Conservation (phyloP, 2,329 filamentous ascomycete species). For the Blastomyces parvus region DNA sequence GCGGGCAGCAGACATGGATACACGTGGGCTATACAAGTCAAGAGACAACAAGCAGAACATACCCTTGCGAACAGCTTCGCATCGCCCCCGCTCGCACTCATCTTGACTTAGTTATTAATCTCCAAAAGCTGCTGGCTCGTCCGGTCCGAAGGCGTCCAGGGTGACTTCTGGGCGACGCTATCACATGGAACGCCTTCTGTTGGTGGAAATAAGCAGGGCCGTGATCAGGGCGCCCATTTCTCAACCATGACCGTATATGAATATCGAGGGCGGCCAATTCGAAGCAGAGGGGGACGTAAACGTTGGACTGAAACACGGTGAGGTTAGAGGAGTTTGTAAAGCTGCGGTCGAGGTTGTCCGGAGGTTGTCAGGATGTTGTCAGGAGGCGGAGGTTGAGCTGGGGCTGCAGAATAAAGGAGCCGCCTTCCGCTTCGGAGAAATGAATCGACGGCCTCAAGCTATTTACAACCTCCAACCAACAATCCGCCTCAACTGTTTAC, state of each 20-base stretch:
- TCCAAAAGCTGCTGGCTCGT: constrained; percentile 11
- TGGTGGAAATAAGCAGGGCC: constrained; percentile 12
- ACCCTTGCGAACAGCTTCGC: constrained; percentile 99
- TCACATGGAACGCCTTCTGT: constrained; percentile 17
- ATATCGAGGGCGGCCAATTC: neutral
- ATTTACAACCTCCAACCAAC: neutral
- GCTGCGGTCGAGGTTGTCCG: neutral
- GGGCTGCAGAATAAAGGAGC: neutral
- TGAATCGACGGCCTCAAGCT: neutral
- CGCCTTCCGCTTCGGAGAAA: constrained; percentile 3
- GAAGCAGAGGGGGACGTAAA: neutral
- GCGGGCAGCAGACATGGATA: neutral
- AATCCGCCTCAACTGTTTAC: neutral
- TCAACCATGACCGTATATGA: neutral
- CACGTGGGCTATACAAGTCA: neutral
- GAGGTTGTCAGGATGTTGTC: neutral
- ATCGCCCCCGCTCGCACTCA: constrained; percentile 71
- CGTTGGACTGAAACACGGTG: neutral
- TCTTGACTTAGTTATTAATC: constrained; percentile 23
- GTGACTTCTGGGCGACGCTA: constrained; percentile 10
- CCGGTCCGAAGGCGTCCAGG: neutral
- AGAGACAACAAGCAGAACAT: constrained; percentile 35
- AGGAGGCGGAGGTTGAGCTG: neutral
- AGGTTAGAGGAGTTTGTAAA: neutral
- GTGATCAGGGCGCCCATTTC: constrained; percentile 10